A percentile compares a stretch with the other conserved stretches of the same genome.
These are phyloP conservation scores for grape (Vitis vinifera) DNA, from an alignment of 164 flowering plant genomes.

Conservation along the genomic window ASM3070453v1 NC_081809.1:7716501-7717000, in stretches of 20 bases:
- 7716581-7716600: neutral
- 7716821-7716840: neutral
- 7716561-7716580: conserved; percentile 17
- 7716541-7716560: neutral
- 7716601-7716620: conserved; percentile 9
- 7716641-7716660: conserved; percentile 15
- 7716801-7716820: neutral
- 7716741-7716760: neutral
- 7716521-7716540: too few species aligned
- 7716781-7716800: neutral
- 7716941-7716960: neutral
- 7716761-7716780: neutral
- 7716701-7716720: neutral
- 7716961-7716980: conserved; percentile 2
- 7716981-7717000: conserved; percentile 5
- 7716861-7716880: conserved; percentile 13
- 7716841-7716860: neutral
- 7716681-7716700: conserved; percentile 5
- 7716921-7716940: neutral
- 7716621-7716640: conserved; percentile 7
- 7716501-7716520: too few species aligned
- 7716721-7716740: neutral
- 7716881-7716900: conserved; percentile 10
- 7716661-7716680: conserved; percentile 11
- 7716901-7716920: neutral